Base-by-base conservation (phyloP, 805 yeast species). In the Ogataea methylovora region DNA sequence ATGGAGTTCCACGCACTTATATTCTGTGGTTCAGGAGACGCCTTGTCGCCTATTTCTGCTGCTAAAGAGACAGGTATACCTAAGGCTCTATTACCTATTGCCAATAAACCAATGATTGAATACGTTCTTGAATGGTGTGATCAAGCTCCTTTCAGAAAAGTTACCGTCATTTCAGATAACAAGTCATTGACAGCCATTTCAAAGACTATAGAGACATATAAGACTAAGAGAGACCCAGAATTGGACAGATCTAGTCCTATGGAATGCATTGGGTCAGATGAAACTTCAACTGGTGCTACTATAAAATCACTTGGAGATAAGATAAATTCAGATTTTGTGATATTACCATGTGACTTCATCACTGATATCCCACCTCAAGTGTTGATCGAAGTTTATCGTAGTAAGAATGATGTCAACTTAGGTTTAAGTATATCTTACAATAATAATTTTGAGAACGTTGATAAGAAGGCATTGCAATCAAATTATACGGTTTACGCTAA, bases 1-100 rank as follows among this genome's bases (percentile, higher is more conserved):
- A 88, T 90, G 97, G 95, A 87, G 60, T 82, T 87, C 54, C 95
- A 88, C 51, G 97, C 95, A 1, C 70, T 90, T 32, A 74, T 90
- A 15, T 73, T 86, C 37, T 88, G 97, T 61, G 97, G 97, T 2
- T 76, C 73, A 34, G 97, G 97, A 11, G 65, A 65, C 14, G 67
- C 69, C 30, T 65, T 92, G 45, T 54, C 73, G 12, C 97, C 97
- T 0, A 74, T 90, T 41, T 71, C 88, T 0, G 63, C 70, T 19
- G 67, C 65, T 24, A 63, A 79, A 32, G 69, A 74, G 12, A 65
- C 81, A 2, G 88, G 92, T 13, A 54, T 71, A 6, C 73, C 94
- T 8, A 92, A 92, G 61, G 94, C 97, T 0, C 63, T 88, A 32
- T 59, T 94, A 29, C 97, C 97, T 2, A 67, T 92, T 24, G 97